Evolutionary conservation across 2,329 filamentous ascomycete species (phyloP).

Genomic region (Neurospora sp.): DNA sequence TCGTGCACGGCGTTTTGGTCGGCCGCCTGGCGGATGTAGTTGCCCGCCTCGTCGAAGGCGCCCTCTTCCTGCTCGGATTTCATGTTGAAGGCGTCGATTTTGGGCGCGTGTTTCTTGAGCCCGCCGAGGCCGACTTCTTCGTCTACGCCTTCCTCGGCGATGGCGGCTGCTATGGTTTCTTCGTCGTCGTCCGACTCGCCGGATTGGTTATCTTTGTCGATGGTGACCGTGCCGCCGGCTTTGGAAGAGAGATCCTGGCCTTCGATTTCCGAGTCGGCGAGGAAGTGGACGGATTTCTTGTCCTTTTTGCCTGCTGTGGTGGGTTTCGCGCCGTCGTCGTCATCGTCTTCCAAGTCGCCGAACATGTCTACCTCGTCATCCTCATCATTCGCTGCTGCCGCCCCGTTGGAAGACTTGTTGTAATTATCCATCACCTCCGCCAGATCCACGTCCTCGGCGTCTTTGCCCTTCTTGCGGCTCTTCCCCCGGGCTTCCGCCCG

Average conservation of each 20-base stretch:
- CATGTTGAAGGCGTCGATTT: constrained; percentile 95
- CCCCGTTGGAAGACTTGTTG: constrained; percentile 28
- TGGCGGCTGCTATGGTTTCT: constrained; percentile 65
- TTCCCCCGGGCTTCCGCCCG: constrained; percentile 52
- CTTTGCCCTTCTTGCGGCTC: constrained; percentile 18
- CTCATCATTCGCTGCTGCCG: constrained; percentile 33
- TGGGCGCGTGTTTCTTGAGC: constrained; percentile 86
- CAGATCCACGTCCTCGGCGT: constrained; percentile 34
- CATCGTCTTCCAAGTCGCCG: constrained; percentile 50
- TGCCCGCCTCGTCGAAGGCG: constrained; percentile 80
- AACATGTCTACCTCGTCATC: constrained; percentile 80
- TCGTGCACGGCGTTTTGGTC: constrained; percentile 90
- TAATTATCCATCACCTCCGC: constrained; percentile 47
- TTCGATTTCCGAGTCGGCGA: constrained; percentile 56
- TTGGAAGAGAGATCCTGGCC: constrained; percentile 69
- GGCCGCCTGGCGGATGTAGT: constrained; percentile 78
- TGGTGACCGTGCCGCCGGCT: constrained; percentile 58
- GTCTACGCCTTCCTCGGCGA: constrained; percentile 67
- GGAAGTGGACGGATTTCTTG: constrained; percentile 54
- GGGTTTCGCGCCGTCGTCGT: constrained; percentile 38
- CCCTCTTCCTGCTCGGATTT: constrained; percentile 84
- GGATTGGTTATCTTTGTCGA: too few relatives aligned
- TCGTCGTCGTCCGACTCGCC: constrained; percentile 41
- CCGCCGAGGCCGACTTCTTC: constrained; percentile 84
- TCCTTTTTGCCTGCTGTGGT: constrained; percentile 39